These are phyloP conservation scores for Boletus edulis DNA, from an alignment of 768 basidiomycete genomes.

Conservation along the genomic window DNA sequence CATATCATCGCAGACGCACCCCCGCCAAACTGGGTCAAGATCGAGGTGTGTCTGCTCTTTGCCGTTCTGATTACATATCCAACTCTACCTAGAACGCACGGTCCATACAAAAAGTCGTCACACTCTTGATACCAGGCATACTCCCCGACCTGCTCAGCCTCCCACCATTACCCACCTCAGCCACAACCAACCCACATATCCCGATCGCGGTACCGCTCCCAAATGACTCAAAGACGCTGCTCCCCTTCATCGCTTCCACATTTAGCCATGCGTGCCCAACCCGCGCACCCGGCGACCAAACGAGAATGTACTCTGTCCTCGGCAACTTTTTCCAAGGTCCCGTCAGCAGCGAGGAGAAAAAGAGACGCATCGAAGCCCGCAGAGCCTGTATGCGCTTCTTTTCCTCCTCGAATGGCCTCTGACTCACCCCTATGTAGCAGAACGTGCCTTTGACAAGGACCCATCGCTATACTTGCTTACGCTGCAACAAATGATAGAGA, in stretches of 20 bases:
- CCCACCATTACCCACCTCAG: constrained; percentile 66
- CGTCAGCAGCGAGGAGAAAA: constrained; percentile 77
- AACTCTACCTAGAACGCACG: constrained; percentile 56
- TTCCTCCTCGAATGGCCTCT: background rate
- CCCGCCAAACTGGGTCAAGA: constrained; percentile 82
- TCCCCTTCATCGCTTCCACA: constrained; percentile 69
- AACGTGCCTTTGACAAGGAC: constrained; percentile 57
- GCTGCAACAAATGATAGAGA: constrained; percentile 87
- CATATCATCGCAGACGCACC: constrained; percentile 80
- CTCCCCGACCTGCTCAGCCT: constrained; percentile 71
- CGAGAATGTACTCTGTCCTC: constrained; percentile 81
- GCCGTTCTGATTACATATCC: background rate
- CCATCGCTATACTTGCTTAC: constrained; percentile 73
- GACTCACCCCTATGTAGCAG: constrained; percentile 39
- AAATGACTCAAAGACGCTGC: constrained; percentile 32
- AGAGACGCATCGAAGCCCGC: constrained; percentile 50
- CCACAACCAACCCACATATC: constrained; percentile 54
- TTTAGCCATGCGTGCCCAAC: constrained; percentile 96
- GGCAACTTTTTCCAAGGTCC: constrained; percentile 81
- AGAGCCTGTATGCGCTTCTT: constrained; percentile 31
- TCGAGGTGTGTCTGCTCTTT: constrained; percentile 55
- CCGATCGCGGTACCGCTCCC: constrained; percentile 49
- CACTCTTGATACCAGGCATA: constrained; percentile 84
- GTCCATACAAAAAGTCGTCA: constrained; percentile 74
- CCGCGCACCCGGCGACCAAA: constrained; percentile 85